Conservation (phyloP, 2,329 filamentous ascomycete genomes). For the Microdochium nivale region DNA sequence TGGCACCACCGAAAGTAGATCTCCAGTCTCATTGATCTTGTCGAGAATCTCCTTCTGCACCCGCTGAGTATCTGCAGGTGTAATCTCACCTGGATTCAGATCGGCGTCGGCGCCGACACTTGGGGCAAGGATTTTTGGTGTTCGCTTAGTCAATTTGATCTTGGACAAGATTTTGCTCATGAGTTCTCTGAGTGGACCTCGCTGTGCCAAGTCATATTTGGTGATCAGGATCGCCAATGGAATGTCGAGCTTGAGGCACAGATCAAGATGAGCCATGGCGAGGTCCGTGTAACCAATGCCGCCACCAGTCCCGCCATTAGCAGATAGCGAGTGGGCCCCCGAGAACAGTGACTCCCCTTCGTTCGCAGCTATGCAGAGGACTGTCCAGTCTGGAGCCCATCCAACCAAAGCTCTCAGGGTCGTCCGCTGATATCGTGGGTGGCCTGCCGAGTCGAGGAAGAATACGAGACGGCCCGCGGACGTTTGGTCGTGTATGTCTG, state of each 20-base stretch:
- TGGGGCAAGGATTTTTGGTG: slow-evolving; percentile 63
- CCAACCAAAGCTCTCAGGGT: slow-evolving; percentile 85
- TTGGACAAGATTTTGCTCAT: slow-evolving; percentile 66
- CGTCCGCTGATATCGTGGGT: slow-evolving; percentile 81
- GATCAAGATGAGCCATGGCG: slow-evolving; percentile 69
- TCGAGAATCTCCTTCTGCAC: slow-evolving; percentile 45
- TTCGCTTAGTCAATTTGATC: slow-evolving; percentile 67
- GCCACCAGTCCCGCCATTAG: slow-evolving; percentile 41
- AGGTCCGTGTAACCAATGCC: slow-evolving; percentile 56
- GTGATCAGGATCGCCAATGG: slow-evolving; percentile 80
- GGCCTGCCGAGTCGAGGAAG: slow-evolving; percentile 84
- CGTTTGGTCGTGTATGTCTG: slow-evolving; percentile 79
- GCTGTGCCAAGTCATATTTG: slow-evolving; percentile 81
- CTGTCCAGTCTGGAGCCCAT: slow-evolving; percentile 90
- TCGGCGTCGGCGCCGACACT: slow-evolving; percentile 30
- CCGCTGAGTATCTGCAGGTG: slow-evolving; percentile 45
- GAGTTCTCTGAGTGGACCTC: slow-evolving; percentile 57
- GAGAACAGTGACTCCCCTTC: slow-evolving; percentile 42
- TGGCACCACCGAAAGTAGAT: slow-evolving; percentile 54
- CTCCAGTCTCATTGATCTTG: slow-evolving; percentile 33
- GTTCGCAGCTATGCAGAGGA: slow-evolving; percentile 80
- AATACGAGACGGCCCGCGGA: slow-evolving; percentile 72
- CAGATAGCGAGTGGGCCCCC: slow-evolving; percentile 34
- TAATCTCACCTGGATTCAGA: slow-evolving; percentile 47
- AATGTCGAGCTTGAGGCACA: slow-evolving; percentile 73